Evolutionary conservation across 192 early-diverging fungal genomes (phyloP).

Genomic region (Coemansia sp.): DNA sequence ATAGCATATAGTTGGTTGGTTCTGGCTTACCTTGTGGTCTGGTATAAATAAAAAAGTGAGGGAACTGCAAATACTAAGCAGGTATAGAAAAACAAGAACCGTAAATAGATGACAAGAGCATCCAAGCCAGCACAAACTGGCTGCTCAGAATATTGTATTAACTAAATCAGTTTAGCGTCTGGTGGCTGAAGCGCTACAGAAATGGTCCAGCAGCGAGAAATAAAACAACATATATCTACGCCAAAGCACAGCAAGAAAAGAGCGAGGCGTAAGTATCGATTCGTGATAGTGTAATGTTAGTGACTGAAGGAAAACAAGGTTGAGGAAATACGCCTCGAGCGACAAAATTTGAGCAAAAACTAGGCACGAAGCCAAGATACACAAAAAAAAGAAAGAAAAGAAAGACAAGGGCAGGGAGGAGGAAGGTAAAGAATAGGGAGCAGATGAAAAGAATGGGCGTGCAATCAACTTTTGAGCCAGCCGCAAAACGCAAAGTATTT

Average conservation of each 20-base stretch:
- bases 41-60: background rate
- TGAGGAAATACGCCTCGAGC: slow-evolving; percentile 6
- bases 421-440: slow-evolving; percentile 12
- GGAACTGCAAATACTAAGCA: background rate
- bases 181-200: background rate
- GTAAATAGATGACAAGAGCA: background rate
- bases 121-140: background rate
- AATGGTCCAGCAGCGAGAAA: too few relatives aligned
- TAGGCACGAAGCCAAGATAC: slow-evolving; percentile 13
- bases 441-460: background rate
- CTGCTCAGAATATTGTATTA: background rate
- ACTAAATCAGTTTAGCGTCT: background rate
- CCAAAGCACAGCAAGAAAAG: background rate
- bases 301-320: background rate
- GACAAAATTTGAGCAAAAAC: slow-evolving; percentile 5
- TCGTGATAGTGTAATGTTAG: slow-evolving; percentile 1
- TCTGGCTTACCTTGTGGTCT: background rate
- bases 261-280: background rate
- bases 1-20: background rate
- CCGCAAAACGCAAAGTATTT: background rate
- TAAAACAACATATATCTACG: too few relatives aligned
- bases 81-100: background rate
- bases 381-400: slow-evolving; percentile 1
- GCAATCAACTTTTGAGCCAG: slow-evolving; percentile 1
- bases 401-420: slow-evolving; percentile 5